Evolutionary conservation across 495 filamentous ascomycete genomes (phyloP).

Genomic region (Lindgomyces ingoldianus): DNA sequence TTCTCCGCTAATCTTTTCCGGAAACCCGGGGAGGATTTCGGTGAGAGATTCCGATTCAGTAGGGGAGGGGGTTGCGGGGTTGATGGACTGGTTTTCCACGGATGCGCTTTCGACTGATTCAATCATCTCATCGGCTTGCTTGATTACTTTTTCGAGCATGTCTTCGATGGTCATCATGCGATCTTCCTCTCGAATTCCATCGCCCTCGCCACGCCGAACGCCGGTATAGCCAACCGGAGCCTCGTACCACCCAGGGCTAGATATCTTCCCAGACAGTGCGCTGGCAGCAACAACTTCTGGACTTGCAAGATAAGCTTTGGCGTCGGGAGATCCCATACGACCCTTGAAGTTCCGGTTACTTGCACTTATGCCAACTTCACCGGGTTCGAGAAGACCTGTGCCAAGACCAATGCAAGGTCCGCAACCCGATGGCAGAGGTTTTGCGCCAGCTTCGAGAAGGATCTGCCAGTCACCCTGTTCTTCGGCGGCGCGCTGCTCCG

Average conservation of each 20-base stretch:
- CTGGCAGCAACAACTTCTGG: constrained; percentile 92
- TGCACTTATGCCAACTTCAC: constrained; percentile 86
- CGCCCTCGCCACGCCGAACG: constrained; percentile 71
- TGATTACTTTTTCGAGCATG: constrained; percentile 68
- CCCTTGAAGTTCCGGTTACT: constrained; percentile 94
- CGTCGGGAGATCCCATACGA: constrained; percentile 80
- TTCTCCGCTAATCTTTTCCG: constrained; percentile 63
- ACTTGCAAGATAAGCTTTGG: constrained; percentile 84
- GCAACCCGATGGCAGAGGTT: constrained; percentile 74
- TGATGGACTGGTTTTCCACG: constrained; percentile 19
- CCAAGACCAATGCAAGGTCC: constrained; percentile 91
- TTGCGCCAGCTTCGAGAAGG: constrained; percentile 77
- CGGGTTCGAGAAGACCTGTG: constrained; percentile 77
- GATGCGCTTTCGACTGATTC: constrained; percentile 50
- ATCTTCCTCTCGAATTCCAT: constrained; percentile 61
- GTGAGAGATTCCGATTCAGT: constrained; percentile 44
- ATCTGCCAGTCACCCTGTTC: constrained; percentile 85
- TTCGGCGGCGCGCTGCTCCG: constrained; percentile 79
- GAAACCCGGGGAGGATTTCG: constrained; percentile 70
- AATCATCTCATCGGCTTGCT: constrained; percentile 64
- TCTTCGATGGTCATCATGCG: constrained; percentile 64
- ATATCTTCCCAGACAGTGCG: constrained; percentile 74
- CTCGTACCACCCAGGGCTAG: constrained; percentile 79
- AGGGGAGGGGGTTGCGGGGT: background rate
- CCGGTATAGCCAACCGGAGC: constrained; percentile 65